Percentiles rank a stretch among this genome's conserved stretches.
These are phyloP conservation scores for Albugo laibachii DNA, from an alignment of 352 stramenopile genomes.

Conservation along the genomic window DNA sequence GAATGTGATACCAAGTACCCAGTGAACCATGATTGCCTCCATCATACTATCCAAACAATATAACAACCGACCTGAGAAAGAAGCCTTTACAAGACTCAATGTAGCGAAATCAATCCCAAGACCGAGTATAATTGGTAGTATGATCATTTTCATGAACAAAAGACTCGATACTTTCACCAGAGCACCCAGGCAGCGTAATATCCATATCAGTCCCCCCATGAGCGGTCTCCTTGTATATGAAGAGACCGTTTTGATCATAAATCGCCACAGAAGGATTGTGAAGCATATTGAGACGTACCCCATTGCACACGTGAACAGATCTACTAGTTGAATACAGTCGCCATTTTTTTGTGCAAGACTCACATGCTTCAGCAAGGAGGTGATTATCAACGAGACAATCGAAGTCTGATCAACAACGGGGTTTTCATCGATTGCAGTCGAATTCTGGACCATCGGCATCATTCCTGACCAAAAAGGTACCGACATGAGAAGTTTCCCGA, in stretches of 20 bases:
- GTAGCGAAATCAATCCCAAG: slow-evolving; percentile 87
- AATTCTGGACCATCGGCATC: background rate
- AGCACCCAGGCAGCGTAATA: slow-evolving; percentile 52
- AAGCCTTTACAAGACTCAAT: slow-evolving; percentile 74
- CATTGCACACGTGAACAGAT: slow-evolving; percentile 57
- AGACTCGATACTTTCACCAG: slow-evolving; percentile 91
- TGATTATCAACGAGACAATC: slow-evolving; percentile 22
- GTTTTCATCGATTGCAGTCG: background rate
- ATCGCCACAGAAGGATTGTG: slow-evolving; percentile 67
- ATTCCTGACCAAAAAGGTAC: slow-evolving; percentile 13
- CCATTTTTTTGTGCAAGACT: slow-evolving; percentile 34
- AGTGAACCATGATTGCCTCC: slow-evolving; percentile 88
- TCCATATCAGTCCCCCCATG: slow-evolving; percentile 63
- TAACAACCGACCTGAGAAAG: slow-evolving; percentile 43
- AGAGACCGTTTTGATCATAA: slow-evolving; percentile 66
- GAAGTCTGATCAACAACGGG: slow-evolving; percentile 6
- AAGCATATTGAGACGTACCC: slow-evolving; percentile 71
- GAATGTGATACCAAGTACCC: slow-evolving; percentile 94
- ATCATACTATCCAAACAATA: slow-evolving; percentile 80
- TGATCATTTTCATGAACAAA: slow-evolving; percentile 94
- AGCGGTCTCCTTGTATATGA: slow-evolving; percentile 67
- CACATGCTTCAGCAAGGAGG: slow-evolving; percentile 28
- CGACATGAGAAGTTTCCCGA: slow-evolving; percentile 31
- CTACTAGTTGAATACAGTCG: slow-evolving; percentile 70
- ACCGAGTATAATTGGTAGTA: slow-evolving; percentile 88